phyloP scores from a whole-genome alignment of 73 alveolate species.

The Stentor roeselii region DNA sequence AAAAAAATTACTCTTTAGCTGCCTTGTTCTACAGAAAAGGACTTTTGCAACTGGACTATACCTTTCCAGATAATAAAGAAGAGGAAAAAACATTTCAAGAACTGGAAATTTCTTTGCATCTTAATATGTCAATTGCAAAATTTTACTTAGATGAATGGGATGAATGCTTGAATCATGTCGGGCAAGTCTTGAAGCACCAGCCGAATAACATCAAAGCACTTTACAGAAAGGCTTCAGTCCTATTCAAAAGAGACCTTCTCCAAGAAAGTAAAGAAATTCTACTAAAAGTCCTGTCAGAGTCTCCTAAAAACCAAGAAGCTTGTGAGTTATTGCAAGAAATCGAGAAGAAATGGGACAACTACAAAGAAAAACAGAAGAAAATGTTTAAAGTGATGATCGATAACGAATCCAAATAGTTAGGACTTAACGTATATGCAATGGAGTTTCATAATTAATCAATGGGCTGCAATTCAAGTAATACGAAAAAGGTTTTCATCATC shows the following conservation, averaged over 20 bases:
- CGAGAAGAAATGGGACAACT: neutral
- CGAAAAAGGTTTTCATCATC: neutral
- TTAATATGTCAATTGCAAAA: conserved; percentile 50
- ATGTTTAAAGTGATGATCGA: conserved; percentile 8
- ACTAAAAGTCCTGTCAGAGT: neutral
- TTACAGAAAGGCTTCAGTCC: conserved; percentile 45
- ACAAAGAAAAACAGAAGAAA: conserved; percentile 2
- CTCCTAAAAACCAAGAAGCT: neutral
- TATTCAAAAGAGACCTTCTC: conserved; percentile 25
- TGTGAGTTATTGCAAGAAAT: neutral
- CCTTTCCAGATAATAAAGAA: conserved; percentile 46
- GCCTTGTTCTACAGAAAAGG: conserved; percentile 34
- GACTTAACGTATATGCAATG: no score
- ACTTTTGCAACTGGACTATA: conserved; percentile 49
- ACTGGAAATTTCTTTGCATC: conserved; percentile 35
- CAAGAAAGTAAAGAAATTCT: conserved; percentile 25
- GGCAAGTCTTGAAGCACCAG: conserved; percentile 37
- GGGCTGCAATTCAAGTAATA: neutral
- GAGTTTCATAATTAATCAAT: no score
- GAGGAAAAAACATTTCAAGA: conserved; percentile 40
- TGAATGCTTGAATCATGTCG: conserved; percentile 42
- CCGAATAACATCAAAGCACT: conserved; percentile 49
- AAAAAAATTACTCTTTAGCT: conserved; percentile 36
- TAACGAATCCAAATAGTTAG: no score
- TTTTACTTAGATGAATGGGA: conserved; percentile 32